Evolutionary conservation across 129 eudicot genomes (phyloP), one percentile per base, ranked within the genome.

Genomic region (Mikania micrantha): DNA sequence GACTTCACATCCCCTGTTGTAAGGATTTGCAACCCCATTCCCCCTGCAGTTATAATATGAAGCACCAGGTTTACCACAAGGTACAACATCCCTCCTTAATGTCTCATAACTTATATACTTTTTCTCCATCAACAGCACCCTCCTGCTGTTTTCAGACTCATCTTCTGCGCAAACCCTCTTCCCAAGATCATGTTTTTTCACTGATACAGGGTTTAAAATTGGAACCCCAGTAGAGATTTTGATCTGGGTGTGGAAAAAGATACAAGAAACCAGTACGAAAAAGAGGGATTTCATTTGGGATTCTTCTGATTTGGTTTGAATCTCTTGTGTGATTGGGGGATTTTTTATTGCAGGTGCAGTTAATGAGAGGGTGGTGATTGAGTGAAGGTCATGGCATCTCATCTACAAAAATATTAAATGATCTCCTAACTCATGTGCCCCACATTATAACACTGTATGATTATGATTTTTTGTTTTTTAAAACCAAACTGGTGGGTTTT

Each of bases 21-120:
- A 90, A 47, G 78, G 75, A 53, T 86, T 86, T 66, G 91, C 95
- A 2, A 70, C 75, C 35, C 85, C 83, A 73, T 19, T 62, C 58
- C 36, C 71, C 31, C 47, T 83, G 45, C 97, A 90, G 36, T 86
- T 86, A 65, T 90, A 90, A 42, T 90, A 90, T 0, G 97, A 90
- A 82, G 97, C 84, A 13, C 97, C 97, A 12, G 91, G 95, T 32
- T 79, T 84, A 21, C 78, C 82, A 77, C 97, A 90, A 12, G 95
- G 97, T 9, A 86, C 95, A 22, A 81, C 64, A 69, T 87, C 92
- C 49, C 97, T 87, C 71, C 70, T 84, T 71, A 90, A 69, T 8
- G 91, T 82, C 70, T 85, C 95, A 66, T 87, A 90, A 48, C 95
- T 87, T 53, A 87, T 90, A 45, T 78, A 90, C 61, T 74, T 85